Base-by-base conservation (phyloP, 495 filamentous ascomycete genomes). In the Neurospora sp. region DNA sequence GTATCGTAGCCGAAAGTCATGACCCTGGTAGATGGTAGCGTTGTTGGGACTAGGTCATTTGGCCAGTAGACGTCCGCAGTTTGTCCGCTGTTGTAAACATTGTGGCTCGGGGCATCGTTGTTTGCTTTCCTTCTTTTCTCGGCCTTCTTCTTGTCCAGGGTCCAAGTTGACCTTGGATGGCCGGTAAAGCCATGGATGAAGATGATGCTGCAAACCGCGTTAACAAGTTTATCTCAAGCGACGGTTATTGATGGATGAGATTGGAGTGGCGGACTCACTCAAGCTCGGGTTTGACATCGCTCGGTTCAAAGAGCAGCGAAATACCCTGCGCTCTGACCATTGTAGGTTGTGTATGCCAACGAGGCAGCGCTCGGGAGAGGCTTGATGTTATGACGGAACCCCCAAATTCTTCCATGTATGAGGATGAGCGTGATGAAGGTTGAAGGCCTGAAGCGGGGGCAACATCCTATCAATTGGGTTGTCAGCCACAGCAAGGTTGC, bases 151-250 rank as follows among this genome's bases (percentile, higher is more conserved):
- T 59, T 27, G 10, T 59, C 47, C 4, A 59, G 9, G 37, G 76
- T 73, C 76, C 76, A 79, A 6, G 77, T 79, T 20, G 35, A 73
- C 14, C 77, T 72, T 20, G 74, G 74, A 69, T 78, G 42, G 27
- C 77, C 77, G 22, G 70, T 75, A 16, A 77, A 70, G 8, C 77
- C 77, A 73, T 77, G 77, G 39, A 79, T 70, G 38, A 79, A 79
- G 41, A 79, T 69, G 68, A 79, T 76, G 65, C 73, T 76, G 71
- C 4, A 27, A 59, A 22, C 20, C 1, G 22, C 4, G 47, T 31
- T 59, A 59, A 14, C 10, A 14, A 59, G 3, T 59, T 22, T 14
- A 12, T 9, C 9, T 20, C 20, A 8, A 53, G 10, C 18, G 1
- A 27, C 9, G 2, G 20, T 22, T 9, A 22, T 53, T 4, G 20